Evolutionary conservation across 148 eudicot species (phyloP).

Genomic region (Vaccinium darrowii): DNA sequence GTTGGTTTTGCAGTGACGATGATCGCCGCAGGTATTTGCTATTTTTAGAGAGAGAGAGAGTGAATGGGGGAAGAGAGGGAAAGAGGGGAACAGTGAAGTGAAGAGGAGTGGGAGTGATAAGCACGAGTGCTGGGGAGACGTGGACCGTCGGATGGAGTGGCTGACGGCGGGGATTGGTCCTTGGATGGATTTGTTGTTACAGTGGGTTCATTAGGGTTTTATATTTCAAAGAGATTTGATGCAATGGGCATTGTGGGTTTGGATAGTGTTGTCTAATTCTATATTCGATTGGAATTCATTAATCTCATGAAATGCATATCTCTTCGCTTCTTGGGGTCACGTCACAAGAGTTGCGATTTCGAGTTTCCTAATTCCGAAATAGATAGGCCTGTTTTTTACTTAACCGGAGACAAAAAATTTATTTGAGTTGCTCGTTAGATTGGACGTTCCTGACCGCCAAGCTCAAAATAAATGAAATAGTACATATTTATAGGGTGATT

Average conservation of each 20-base stretch:
- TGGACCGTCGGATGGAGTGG: constrained; percentile 20
- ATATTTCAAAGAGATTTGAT: constrained; percentile 17
- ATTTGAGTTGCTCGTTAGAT: no score
- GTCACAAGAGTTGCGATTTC: no score
- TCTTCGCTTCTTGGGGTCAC: no score
- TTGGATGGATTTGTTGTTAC: constrained; percentile 19
- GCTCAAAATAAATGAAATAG: no score
- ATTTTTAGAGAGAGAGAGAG: constrained; percentile 5
- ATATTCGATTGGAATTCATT: background rate
- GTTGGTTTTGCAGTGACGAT: background rate
- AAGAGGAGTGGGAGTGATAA: constrained; percentile 16
- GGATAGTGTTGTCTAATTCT: background rate
- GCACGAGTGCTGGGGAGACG: constrained; percentile 19
- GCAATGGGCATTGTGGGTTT: background rate
- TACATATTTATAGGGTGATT: no score
- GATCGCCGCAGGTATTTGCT: constrained; percentile 8
- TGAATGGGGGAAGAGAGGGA: background rate
- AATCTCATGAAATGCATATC: no score
- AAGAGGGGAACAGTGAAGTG: background rate
- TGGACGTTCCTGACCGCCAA: no score
- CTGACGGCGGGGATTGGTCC: constrained; percentile 21
- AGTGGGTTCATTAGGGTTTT: constrained; percentile 24
- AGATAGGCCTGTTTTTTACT: no score
- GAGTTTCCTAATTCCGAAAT: no score
- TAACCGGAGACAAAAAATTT: no score